These are phyloP conservation scores for Beauveria pseudobassiana DNA, from an alignment of 2,329 filamentous ascomycete genomes.

Conservation along the genomic window DNA sequence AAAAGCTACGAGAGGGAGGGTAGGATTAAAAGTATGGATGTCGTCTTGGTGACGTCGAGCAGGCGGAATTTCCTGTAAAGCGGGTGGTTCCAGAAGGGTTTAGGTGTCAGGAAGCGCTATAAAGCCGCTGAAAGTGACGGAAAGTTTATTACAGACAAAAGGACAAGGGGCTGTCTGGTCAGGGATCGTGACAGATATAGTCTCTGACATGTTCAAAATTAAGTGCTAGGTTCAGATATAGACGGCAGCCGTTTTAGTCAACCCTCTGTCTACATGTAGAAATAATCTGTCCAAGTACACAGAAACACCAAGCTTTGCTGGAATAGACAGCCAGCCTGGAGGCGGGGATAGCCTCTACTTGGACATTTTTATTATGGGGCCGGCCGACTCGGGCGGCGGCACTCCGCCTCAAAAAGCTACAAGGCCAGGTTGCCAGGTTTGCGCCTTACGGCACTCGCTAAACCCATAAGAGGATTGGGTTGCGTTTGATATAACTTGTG, in stretches of 20 bases:
- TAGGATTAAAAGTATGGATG: background rate
- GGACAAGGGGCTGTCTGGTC: no score
- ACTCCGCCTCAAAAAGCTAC: background rate
- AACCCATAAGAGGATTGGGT: no score
- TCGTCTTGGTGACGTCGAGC: constrained; percentile 7
- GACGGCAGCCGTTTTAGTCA: no score
- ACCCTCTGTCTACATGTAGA: no score
- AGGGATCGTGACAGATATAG: no score
- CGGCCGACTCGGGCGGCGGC: constrained; percentile 2
- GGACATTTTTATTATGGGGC: constrained; percentile 24
- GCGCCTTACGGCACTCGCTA: background rate
- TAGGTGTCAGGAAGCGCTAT: no score
- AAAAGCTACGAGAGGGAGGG: background rate
- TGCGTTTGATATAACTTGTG: no score
- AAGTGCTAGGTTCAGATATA: no score
- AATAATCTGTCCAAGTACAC: no score
- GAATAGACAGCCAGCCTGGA: background rate
- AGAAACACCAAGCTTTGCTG: no score
- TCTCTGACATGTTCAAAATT: no score
- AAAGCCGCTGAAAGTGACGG: background rate
- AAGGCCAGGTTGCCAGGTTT: background rate
- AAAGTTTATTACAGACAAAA: no score
- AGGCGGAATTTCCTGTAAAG: background rate
- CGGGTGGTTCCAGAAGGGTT: background rate
- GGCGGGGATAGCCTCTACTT: constrained; percentile 25